Conservation (phyloP, 2,329 filamentous ascomycete genomes). For the Fusarium sp. region DNA sequence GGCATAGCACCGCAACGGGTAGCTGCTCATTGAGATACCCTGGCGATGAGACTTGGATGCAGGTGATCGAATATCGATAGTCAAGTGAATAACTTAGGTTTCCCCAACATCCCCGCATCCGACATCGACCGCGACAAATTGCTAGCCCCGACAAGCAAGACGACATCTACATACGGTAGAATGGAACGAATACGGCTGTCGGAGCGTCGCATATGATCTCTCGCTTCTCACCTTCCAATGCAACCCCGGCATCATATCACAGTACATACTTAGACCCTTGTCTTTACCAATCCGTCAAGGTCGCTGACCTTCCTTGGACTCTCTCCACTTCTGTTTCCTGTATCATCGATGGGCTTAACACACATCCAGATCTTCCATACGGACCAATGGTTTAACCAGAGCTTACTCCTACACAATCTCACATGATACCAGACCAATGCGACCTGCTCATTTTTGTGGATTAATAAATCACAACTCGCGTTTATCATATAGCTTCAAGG, state of each 20-base stretch:
- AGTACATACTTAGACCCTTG: constrained; percentile 30
- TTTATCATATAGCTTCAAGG: constrained; percentile 18
- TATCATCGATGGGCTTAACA: constrained; percentile 31
- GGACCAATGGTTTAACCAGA: constrained; percentile 30
- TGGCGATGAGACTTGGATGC: constrained; percentile 16
- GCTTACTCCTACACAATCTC: constrained; percentile 35
- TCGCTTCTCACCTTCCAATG: constrained; percentile 36
- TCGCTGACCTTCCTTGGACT: constrained; percentile 10
- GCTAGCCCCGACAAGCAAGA: constrained; percentile 22
- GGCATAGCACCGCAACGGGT: constrained; percentile 31
- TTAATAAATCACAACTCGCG: constrained; percentile 26
- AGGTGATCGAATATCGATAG: constrained; percentile 25
- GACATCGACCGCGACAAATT: constrained; percentile 10
- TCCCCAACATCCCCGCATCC: constrained; percentile 20
- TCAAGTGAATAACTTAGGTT: constrained; percentile 19
- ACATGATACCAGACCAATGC: constrained; percentile 45
- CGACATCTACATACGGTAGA: background rate
- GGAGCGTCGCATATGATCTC: constrained; percentile 32
- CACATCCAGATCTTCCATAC: constrained; percentile 8
- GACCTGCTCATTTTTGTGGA: constrained; percentile 38
- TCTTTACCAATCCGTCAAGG: constrained; percentile 33
- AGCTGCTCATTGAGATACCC: constrained; percentile 27
- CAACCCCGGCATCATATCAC: constrained; percentile 36
- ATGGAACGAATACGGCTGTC: too few relatives aligned
- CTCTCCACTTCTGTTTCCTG: constrained; percentile 22